Evolutionary conservation across 108 stramenopile species (phyloP).

Genomic region (Fragilaria radians): DNA sequence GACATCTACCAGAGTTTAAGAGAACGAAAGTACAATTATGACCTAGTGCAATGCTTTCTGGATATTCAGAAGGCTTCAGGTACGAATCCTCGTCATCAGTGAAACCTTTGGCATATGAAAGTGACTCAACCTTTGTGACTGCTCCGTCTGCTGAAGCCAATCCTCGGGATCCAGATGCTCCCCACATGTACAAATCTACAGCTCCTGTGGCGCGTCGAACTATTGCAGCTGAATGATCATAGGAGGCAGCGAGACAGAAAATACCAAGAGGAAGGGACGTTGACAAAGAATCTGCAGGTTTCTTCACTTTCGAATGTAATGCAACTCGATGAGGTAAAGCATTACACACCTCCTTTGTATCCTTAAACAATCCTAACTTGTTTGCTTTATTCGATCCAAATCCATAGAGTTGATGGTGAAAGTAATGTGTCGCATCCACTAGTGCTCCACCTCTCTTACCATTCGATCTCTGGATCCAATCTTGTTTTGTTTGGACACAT

Average conservation of each 20-base stretch:
- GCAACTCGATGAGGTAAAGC: slow-evolving; percentile 69
- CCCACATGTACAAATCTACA: slow-evolving; percentile 78
- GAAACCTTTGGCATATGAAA: slow-evolving; percentile 17
- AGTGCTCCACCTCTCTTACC: slow-evolving; percentile 6
- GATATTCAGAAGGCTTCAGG: slow-evolving; percentile 18
- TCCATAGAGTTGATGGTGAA: slow-evolving; percentile 76
- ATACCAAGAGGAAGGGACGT: slow-evolving; percentile 47
- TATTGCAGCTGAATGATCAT: slow-evolving; percentile 69
- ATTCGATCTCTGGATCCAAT: slow-evolving; percentile 12
- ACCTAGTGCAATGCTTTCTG: slow-evolving; percentile 58
- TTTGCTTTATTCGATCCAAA: slow-evolving; percentile 72
- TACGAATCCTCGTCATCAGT: slow-evolving; percentile 6
- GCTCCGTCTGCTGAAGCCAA: slow-evolving; percentile 14
- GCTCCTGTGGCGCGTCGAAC: slow-evolving; percentile 62
- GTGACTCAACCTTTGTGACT: slow-evolving; percentile 23
- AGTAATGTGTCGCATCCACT: slow-evolving; percentile 16
- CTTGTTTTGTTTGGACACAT: slow-evolving; percentile 59
- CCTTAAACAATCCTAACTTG: slow-evolving; percentile 68
- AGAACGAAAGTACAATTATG: slow-evolving; percentile 59
- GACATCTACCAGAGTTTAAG: slow-evolving; percentile 49
- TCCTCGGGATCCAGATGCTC: slow-evolving; percentile 59
- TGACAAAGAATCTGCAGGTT: slow-evolving; percentile 8
- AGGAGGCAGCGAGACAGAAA: slow-evolving; percentile 66
- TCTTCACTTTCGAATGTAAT: slow-evolving; percentile 54
- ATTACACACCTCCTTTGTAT: slow-evolving; percentile 27